A percentile compares a stretch with the other conserved stretches of the same genome.
These are phyloP conservation scores for Fusarium equiseti DNA, from an alignment of 2,329 filamentous ascomycete species.

Conservation along the genomic window DNA sequence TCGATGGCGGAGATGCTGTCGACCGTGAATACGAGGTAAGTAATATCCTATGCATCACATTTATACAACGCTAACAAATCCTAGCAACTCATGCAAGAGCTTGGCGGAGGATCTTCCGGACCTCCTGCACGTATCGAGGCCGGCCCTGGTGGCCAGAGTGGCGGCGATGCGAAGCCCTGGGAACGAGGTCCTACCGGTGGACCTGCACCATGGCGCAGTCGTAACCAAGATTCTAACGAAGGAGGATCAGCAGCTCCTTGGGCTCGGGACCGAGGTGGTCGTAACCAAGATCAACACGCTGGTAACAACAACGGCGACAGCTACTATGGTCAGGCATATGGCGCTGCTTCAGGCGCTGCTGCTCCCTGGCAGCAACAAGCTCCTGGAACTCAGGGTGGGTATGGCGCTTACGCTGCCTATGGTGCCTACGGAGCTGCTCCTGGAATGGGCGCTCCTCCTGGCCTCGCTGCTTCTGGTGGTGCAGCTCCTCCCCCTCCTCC, in stretches of 20 bases:
- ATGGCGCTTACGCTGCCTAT: constrained; percentile 64
- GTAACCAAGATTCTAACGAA: constrained; percentile 65
- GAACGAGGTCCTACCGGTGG: constrained; percentile 86
- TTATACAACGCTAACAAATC: constrained; percentile 55
- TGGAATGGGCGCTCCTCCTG: constrained; percentile 57
- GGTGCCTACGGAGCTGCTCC: constrained; percentile 62
- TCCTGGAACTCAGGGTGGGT: constrained; percentile 66
- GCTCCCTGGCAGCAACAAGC: constrained; percentile 70
- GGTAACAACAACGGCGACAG: constrained; percentile 46
- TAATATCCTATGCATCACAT: constrained; percentile 13
- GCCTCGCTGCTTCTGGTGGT: constrained; percentile 59
- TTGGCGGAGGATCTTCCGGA: constrained; percentile 74
- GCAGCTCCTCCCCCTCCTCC: constrained; percentile 58
- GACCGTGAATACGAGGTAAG: constrained; percentile 95
- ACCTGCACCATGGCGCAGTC: constrained; percentile 81
- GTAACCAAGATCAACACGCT: constrained; percentile 57
- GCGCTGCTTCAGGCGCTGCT: constrained; percentile 46
- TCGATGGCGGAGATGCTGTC: constrained; percentile 84
- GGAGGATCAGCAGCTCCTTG: constrained; percentile 68
- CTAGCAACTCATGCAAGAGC: constrained; percentile 96
- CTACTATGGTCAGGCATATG: constrained; percentile 50
- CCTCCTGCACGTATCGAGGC: constrained; percentile 88
- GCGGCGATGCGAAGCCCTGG: constrained; percentile 83
- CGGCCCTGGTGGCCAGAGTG: constrained; percentile 71
- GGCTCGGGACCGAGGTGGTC: constrained; percentile 70